Conservation (phyloP, 2,329 filamentous ascomycete genomes). For the Ophiocordyceps camponoti-leonardi region DNA sequence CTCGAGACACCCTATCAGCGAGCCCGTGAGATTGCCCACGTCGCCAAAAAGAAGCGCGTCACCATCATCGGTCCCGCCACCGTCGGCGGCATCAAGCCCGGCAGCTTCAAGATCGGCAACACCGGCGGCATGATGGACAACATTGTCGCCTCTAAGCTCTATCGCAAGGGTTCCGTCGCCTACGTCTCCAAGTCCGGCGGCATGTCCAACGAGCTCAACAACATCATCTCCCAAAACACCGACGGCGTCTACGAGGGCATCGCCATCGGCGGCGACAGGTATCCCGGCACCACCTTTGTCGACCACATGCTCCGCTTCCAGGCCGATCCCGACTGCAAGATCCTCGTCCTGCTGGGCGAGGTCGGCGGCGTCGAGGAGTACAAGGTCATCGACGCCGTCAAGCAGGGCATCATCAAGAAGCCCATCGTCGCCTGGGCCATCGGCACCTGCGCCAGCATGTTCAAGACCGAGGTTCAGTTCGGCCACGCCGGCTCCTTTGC, state of each 20-base stretch:
- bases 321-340: slow-evolving; percentile 94
- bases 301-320: slow-evolving; percentile 96
- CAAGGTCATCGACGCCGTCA: slow-evolving; percentile 96
- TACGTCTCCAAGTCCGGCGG: slow-evolving; percentile 99
- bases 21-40: slow-evolving; percentile 92
- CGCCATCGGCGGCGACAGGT: slow-evolving; percentile 97
- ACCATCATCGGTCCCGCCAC: slow-evolving; percentile 98
- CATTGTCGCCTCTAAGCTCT: slow-evolving; percentile 98
- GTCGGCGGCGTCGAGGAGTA: slow-evolving; percentile 99
- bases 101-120: slow-evolving; percentile 99
- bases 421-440: slow-evolving; percentile 99
- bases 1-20: slow-evolving; percentile 35
- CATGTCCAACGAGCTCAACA: slow-evolving; percentile 99
- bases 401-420: slow-evolving; percentile 90
- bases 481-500: slow-evolving; percentile 96
- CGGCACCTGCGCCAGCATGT: slow-evolving; percentile 97
- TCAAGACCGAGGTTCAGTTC: slow-evolving; percentile 99
- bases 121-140: slow-evolving; percentile 99
- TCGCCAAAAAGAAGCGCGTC: slow-evolving; percentile 95
- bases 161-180: slow-evolving; percentile 95
- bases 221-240: slow-evolving; percentile 92
- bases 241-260: slow-evolving; percentile 99
- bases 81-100: slow-evolving; percentile 98
- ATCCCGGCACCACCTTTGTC: slow-evolving; percentile 97
- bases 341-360: slow-evolving; percentile 87